Evolutionary conservation across 148 eudicot species (phyloP), one percentile per base, ranked within the genome.

Genomic region (Camellia granthamiana): DNA sequence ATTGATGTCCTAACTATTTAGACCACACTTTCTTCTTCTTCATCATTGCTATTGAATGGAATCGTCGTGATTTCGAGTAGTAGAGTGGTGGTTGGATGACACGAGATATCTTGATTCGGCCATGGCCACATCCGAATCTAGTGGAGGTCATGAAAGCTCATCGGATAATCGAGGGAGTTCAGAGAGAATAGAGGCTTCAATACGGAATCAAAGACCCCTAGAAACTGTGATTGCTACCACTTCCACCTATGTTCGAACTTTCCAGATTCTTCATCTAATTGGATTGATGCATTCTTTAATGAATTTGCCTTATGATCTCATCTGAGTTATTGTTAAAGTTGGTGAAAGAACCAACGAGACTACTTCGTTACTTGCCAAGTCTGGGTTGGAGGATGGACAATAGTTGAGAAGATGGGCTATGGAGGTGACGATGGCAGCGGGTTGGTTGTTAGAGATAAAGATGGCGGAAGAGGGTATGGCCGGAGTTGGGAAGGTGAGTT

Each of bases 71-170:
- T 58, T 19, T 46, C 86, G 56, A 83, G 84, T 11, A 90, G 93
- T 30, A 52, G 93, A 60, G 99, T 96, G 12, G 97, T 92, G 65
- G 99, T 93, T 0, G 99, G 99, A 21, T 78, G 99, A 47, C 99
- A 96, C 76, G 98, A 97, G 87, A 96, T 96, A 96, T 96, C 80
- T 60, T 87, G 81, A 89, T 93, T 74, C 84, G 98, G 75, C 99
- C 98, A 7, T 96, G 99, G 99, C 99, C 99, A 19, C 98, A 96
- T 84, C 99, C 99, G 80, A 87, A 93, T 78, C 91, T 94, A 72
- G 86, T 77, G 38, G 98, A 95, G 89, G 97, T 95, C 59, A 86
- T 91, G 90, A 81, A 89, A 80, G 98, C 99, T 11, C 98, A 96
- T 58, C 76, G 82, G 91, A 90, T 96, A 72, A 82, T 96, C 10